Percentiles rank a stretch among this genome's conserved stretches.
These are phyloP conservation scores for Pseudocercospora macadamiae DNA, from an alignment of 2,329 filamentous ascomycete species.

Conservation along the genomic window DNA sequence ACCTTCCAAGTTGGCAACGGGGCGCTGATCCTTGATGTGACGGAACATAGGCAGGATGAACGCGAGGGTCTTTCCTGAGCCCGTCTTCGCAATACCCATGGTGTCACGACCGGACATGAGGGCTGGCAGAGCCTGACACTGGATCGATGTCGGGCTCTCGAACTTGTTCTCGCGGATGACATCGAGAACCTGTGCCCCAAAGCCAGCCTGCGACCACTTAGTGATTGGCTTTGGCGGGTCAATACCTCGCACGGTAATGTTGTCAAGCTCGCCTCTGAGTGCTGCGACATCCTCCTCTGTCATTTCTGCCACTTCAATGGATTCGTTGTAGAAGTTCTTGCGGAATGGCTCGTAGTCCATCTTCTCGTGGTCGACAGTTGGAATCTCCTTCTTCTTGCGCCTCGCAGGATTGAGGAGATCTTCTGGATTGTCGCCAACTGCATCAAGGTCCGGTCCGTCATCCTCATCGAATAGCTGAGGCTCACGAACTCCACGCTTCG, in stretches of 20 bases:
- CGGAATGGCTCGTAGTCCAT: constrained; percentile 82
- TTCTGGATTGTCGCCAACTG: constrained; percentile 65
- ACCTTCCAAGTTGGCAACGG: constrained; percentile 80
- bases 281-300: constrained; percentile 81
- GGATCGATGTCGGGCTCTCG: constrained; percentile 88
- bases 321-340: constrained; percentile 90
- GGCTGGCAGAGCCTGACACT: constrained; percentile 90
- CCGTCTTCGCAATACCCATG: constrained; percentile 95
- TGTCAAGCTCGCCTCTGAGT: constrained; percentile 84
- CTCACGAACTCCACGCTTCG: constrained; percentile 61
- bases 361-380: constrained; percentile 82
- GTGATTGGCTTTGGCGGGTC: constrained; percentile 91
- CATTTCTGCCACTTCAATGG: constrained; percentile 78
- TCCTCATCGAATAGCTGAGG: constrained; percentile 83
- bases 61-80: constrained; percentile 95
- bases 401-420: constrained; percentile 62
- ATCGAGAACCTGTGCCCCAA: constrained; percentile 83
- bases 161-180: constrained; percentile 81
- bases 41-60: constrained; percentile 97
- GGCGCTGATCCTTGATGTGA: constrained; percentile 91
- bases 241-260: constrained; percentile 88
- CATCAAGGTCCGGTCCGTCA: constrained; percentile 69
- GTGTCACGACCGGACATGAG: constrained; percentile 97
- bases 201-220: constrained; percentile 94
- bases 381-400: constrained; percentile 95